Evolutionary conservation across 2,329 filamentous ascomycete species (phyloP).

Genomic region (Sordariomycetes sp.): DNA sequence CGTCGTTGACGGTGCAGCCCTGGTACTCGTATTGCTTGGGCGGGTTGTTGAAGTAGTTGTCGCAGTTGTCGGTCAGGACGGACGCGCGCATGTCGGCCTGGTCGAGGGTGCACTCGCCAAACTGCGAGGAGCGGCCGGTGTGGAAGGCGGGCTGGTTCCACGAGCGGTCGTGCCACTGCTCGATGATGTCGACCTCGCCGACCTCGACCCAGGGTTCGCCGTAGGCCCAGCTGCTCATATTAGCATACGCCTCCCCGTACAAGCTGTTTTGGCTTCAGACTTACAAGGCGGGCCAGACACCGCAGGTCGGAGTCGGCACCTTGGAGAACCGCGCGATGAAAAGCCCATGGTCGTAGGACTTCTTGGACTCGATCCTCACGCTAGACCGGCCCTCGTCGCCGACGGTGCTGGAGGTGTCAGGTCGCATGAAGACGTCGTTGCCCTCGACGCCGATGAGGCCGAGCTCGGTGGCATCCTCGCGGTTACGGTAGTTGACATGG

Average conservation of each 20-base stretch:
- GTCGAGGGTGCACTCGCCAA: constrained; percentile 24
- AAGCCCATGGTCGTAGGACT: constrained; percentile 52
- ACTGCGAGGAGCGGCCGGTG: constrained; percentile 23
- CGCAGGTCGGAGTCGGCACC: constrained; percentile 55
- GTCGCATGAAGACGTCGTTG: constrained; percentile 26
- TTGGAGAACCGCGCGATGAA: constrained; percentile 61
- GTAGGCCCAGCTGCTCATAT: constrained; percentile 31
- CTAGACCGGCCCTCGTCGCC: constrained; percentile 34
- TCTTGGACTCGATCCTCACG: constrained; percentile 55
- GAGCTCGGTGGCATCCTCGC: constrained; percentile 19
- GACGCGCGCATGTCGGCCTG: constrained; percentile 16
- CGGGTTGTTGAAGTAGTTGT: constrained; percentile 23
- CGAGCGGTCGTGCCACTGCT: constrained; percentile 48
- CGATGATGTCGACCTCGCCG: constrained; percentile 60
- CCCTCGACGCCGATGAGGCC: constrained; percentile 21
- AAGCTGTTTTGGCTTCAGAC: constrained; percentile 8
- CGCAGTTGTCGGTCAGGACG: constrained; percentile 26
- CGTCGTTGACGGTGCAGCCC: constrained; percentile 29
- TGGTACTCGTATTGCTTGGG: constrained; percentile 21
- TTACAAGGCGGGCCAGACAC: constrained; percentile 62
- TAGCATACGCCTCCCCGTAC: background rate
- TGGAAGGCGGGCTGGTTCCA: constrained; percentile 50
- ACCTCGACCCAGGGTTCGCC: constrained; percentile 45
- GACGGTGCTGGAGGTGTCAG: constrained; percentile 18
- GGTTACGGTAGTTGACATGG: constrained; percentile 44